Evolutionary conservation across 225 moss, liverwort and hornwort genomes (phyloP), one percentile per base, ranked within the genome.

Genomic region (Sphagnum tenellum): DNA sequence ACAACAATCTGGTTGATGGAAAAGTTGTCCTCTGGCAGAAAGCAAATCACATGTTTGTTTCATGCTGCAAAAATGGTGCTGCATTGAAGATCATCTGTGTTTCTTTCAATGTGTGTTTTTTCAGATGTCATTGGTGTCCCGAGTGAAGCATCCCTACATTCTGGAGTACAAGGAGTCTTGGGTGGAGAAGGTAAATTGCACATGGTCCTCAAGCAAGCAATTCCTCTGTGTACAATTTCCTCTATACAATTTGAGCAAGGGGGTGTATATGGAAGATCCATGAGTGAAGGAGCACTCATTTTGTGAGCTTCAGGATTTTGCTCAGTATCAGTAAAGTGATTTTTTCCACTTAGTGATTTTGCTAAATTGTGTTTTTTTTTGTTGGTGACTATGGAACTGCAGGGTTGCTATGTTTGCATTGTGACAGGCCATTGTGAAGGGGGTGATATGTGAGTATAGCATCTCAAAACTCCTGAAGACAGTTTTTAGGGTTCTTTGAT

Each of bases 391-490:
- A 29, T 29, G 29, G 29, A 29, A 29, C 29, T 29, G 62, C 82
- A 86, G 82, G 86, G 86, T 60, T 87, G 86, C 72, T 87, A 87
- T 67, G 83, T 87, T 44, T 87, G 86, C 78, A 87, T 87, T 69
- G 86, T 87, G 9, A 87, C 86, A 60, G 83, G 83, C 47, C 83
- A 87, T 59, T 87, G 83, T 74, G 86, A 87, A 83, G 86, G 83
- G 47, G 86, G 86, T 76, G 86, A 83, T 68, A 87, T 87, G 86
- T 86, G 61, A 86, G 86, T 77, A 29, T 29, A 7, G 7, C 59
- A 29, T 8, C 48, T 13, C 55, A 55, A 44, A 44, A 7, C 12
- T n/a, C 58, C 29, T 7, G 46, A 14, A 64, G 9, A 48, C 63
- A 11, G 12, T 50, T 64, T 44, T 44, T 58, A 7, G 7, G 14